Evolutionary conservation across 1,284 basidiomycete genomes (phyloP), one percentile per base, ranked within the genome.

Genomic region (Cryptococcus sp.): DNA sequence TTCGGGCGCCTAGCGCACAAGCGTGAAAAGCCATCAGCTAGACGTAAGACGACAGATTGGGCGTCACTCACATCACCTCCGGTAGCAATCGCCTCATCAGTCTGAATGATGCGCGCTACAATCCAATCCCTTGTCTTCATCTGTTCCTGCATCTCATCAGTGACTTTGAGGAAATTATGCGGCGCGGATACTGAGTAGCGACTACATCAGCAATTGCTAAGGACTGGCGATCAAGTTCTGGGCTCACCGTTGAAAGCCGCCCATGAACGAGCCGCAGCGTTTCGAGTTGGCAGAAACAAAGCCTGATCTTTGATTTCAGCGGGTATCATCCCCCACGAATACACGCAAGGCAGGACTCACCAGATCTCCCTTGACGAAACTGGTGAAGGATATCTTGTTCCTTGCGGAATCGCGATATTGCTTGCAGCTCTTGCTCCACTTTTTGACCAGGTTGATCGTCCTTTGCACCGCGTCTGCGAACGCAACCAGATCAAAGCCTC

Each of bases 351-450:
- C 31, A 35, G 20, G 1, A 62, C 70, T 62, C 53, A 71, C 93
- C 52, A 99, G 81, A 80, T 98, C 94, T 15, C 93, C 92, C 73
- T 91, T 91, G 4, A 88, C 83, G 69, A 97, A 97, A 79, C 93
- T 92, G 66, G 91, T 84, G 77, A 96, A 95, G 1, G 92, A 90
- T 56, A 97, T 93, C 80, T 94, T 95, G 60, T 93, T 90, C 76
- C 90, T 91, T 16, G 91, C 87, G 20, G 91, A 86, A 65, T 98
- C 94, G 48, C 92, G 85, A 65, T 95, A 95, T 68, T 91, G 88
- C 74, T 91, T 93, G 80, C 91, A 95, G 72, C 95, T 92, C 76
- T 94, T 96, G 78, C 92, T 89, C 89, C 93, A 98, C 76, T 94
- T 96, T 59, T 91, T 88, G 54, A 93, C 89, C n/a, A 89, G 86